Conservation (phyloP, 1,139 yeast species). For the Magnusiomyces clavatus region DNA sequence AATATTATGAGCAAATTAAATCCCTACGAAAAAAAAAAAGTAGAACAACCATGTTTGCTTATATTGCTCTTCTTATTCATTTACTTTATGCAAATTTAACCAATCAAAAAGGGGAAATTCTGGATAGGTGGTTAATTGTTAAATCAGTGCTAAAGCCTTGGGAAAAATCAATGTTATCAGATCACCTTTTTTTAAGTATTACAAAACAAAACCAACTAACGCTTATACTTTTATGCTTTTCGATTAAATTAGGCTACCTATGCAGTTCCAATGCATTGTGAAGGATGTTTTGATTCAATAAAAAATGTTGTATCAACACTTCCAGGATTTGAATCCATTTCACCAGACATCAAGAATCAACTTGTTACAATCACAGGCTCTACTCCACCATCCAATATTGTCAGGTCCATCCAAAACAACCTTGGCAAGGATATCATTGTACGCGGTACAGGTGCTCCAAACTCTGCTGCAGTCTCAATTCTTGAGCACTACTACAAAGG, state of each 20-base stretch:
- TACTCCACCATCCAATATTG: conserved; percentile 62
- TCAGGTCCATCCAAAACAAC: conserved; percentile 48
- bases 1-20: no score
- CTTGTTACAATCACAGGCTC: conserved; percentile 58
- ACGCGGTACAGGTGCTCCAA: conserved; percentile 82
- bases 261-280: conserved; percentile 74
- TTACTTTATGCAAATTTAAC: no score
- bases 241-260: conserved; percentile 33
- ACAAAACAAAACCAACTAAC: no score
- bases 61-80: background rate
- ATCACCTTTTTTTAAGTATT: no score
- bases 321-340: conserved; percentile 39
- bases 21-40: background rate
- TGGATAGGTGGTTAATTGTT: no score
- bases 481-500: conserved; percentile 49
- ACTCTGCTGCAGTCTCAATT: conserved; percentile 88
- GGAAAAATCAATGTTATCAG: no score
- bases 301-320: conserved; percentile 41
- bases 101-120: no score
- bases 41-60: no score
- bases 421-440: conserved; percentile 86
- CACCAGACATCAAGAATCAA: conserved; percentile 45
- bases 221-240: no score
- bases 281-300: conserved; percentile 59
- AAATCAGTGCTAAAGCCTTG: no score